Evolutionary conservation across 345 rosid species (phyloP), one percentile per base, ranked within the genome.

Genomic region (Camelina sativa): DNA sequence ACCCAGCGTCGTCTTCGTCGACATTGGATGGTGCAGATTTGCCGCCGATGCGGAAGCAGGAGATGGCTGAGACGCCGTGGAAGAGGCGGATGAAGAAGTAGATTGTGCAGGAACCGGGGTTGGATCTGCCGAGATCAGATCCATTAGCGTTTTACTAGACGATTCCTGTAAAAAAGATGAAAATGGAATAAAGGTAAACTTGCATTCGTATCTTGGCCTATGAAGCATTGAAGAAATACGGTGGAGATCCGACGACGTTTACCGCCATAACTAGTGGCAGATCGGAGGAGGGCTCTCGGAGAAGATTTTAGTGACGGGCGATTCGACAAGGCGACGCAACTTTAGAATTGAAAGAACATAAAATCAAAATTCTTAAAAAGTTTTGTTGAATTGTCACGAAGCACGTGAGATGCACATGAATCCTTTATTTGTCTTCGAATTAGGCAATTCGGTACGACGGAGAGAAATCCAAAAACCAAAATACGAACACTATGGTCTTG

Each of bases 91-190:
- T 0, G 85, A 57, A 8, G 89, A 61, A 11, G 91, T 67, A 1
- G 85, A 52, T 50, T 89, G 38, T 22, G 89, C 71, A 40, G 85
- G 82, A 23, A 77, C 53, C 2, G 86, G 79, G 4, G 85, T 37
- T 25, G 99, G 97, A 75, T 95, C 99, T 20, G 98, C 92, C 73
- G 98, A 84, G 54, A 95, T 95, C 84, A 92, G 92, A 92, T 95
- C 99, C 99, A 95, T 95, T 71, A 95, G 86, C 64, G 99, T 92
- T 20, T 78, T 89, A 69, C 98, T 98, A 60, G 97, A 84, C 7
- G 97, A 86, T 41, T 95, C 98, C 97, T 92, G 74, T 35, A 8
- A 63, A 32, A 15, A 15, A n/a, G n/a, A 34, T 37, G 34, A 48
- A 71, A 64, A 76, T 67, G 34, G 30, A 28, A 35, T 8, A 13